Base-by-base conservation (phyloP, 345 rosid genomes). In the Clausena lansium region DNA sequence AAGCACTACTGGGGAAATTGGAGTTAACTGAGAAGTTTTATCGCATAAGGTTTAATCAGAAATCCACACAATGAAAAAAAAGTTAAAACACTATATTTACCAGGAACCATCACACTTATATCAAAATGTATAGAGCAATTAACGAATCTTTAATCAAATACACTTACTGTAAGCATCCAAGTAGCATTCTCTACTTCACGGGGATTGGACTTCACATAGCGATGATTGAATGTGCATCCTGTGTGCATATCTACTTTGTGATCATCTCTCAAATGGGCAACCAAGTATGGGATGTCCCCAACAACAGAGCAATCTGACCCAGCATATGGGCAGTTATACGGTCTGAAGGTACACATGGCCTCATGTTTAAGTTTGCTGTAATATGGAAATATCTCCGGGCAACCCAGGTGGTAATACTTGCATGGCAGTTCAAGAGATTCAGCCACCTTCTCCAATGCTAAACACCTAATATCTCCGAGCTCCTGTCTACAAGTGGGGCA, bases 221-320 rank as follows among this genome's bases (percentile, higher is more conserved):
- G 96, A 73, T 92, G 96, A 79, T 92, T 92, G 82, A 92, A 92
- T 15, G 92, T 89, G 82, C 87, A 87, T 35, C 96, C 96, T 6
- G 88, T 85, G 78, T 90, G 94, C 94, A 92, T 92, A 83, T 92
- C 96, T 68, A 91, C 96, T 83, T 92, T 92, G 82, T 92, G 96
- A 66, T 90, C 94, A 76, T 92, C 96, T 81, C 89, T 92, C 63
- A 92, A 85, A 88, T 92, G 97, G 3, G 89, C 81, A 47, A 92
- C 91, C 79, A 92, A 84, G 81, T 84, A 89, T 77, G 97, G 91
- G 69, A 90, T 89, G 62, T 92, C 94, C 20, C 97, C 97, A 28
- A 84, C 88, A 63, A 78, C 79, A 32, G 85, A 77, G 76, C 97
- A 92, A 27, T 92, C 97, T 1, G 97, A 92, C 39, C 94, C 97